A percentile compares a stretch with the other conserved stretches of the same genome.
These are phyloP conservation scores for Cetradonia linearis DNA, from an alignment of 495 filamentous ascomycete species.

Conservation along the genomic window DNA sequence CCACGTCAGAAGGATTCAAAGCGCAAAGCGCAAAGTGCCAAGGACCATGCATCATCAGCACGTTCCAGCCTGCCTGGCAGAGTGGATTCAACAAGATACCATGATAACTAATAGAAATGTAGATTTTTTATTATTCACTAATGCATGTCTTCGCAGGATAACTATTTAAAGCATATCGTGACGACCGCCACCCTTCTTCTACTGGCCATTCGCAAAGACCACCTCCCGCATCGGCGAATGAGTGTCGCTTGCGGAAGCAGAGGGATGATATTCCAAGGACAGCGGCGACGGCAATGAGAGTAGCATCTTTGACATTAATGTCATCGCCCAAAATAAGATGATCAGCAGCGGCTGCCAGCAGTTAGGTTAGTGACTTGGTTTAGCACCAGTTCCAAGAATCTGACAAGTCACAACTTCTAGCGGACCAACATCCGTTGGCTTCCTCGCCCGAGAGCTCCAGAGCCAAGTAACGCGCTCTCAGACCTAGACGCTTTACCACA, in stretches of 20 bases:
- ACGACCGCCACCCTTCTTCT: not conserved
- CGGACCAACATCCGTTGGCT: not conserved
- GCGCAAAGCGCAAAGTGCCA: not conserved
- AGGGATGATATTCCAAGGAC: not conserved
- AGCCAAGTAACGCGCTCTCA: not conserved
- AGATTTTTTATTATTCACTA: not conserved
- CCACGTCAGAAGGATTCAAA: not conserved
- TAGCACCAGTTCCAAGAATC: not conserved
- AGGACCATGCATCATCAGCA: not conserved
- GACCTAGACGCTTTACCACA: slow-evolving; percentile 4
- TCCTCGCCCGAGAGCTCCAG: slow-evolving; percentile 1
- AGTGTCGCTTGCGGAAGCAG: not conserved
- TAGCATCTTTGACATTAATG: not conserved
- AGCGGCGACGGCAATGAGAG: not conserved
- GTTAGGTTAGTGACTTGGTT: not conserved
- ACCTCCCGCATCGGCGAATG: not conserved
- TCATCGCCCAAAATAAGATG: not conserved
- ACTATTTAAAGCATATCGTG: slow-evolving; percentile 4
- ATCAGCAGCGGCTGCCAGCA: not conserved
- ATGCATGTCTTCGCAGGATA: not conserved
- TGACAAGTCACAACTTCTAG: not conserved
- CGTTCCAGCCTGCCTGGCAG: not conserved
- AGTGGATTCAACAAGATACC: not conserved
- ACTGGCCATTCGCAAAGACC: not conserved
- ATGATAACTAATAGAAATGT: not conserved